phyloP scores from a whole-genome alignment of 768 basidiomycete genomes.

The Tephrocybe sp. region DNA sequence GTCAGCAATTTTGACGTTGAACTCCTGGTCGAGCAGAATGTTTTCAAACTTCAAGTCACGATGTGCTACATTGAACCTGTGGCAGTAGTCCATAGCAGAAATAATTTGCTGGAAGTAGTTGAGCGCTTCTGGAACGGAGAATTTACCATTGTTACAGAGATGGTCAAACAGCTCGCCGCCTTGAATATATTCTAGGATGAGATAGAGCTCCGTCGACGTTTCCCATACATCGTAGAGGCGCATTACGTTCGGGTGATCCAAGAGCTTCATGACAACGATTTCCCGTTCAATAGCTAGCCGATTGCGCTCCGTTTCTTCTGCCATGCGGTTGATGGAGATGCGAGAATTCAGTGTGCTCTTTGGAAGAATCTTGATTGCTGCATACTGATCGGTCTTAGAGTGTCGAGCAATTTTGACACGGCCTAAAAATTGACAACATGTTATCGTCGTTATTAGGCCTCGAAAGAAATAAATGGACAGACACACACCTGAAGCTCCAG shows the following conservation, averaged over 20 bases:
- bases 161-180: constrained; percentile 96
- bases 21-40: constrained; percentile 77
- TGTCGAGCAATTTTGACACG: constrained; percentile 89
- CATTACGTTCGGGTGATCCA: constrained; percentile 94
- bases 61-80: constrained; percentile 92
- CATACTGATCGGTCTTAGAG: constrained; percentile 83
- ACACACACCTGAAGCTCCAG: constrained; percentile 70
- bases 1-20: constrained; percentile 93
- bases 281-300: constrained; percentile 86
- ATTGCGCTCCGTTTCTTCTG: constrained; percentile 74
- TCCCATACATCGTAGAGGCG: constrained; percentile 97
- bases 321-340: constrained; percentile 66
- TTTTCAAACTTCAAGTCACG: constrained; percentile 96
- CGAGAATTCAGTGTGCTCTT: constrained; percentile 70
- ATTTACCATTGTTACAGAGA: constrained; percentile 75
- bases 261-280: constrained; percentile 96
- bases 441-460: not conserved
- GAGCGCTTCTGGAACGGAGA: constrained; percentile 71
- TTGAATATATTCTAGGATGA: constrained; percentile 93
- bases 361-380: constrained; percentile 93
- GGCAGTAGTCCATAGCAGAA: constrained; percentile 87
- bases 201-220: constrained; percentile 82
- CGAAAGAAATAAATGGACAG: not conserved
- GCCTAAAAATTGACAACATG: constrained; percentile 43
- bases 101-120: constrained; percentile 94